Evolutionary conservation across 148 eudicot genomes (phyloP).

Genomic region (Fagopyrum tataricum): DNA sequence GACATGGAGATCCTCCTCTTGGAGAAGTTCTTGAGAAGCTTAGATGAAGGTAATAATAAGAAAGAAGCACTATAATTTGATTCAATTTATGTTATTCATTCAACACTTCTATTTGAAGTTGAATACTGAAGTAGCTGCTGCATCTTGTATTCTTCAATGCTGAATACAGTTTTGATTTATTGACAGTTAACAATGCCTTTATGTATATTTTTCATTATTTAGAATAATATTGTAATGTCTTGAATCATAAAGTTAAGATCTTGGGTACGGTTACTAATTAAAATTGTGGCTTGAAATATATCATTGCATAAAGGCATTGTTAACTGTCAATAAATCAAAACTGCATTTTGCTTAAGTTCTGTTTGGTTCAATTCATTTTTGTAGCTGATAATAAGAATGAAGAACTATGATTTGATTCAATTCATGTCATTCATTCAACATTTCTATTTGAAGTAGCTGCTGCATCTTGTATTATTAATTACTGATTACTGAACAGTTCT

Average conservation of each 20-base stretch:
- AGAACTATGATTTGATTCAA: conserved; percentile 29
- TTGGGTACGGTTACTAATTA: not conserved
- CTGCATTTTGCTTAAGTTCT: too few species aligned
- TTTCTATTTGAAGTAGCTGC: not conserved
- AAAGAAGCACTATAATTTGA: conserved; percentile 39
- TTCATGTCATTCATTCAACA: not conserved
- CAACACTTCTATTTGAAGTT: not conserved
- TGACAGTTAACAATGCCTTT: not conserved
- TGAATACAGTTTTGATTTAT: too few species aligned
- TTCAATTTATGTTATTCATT: not conserved
- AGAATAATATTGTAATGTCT: not conserved
- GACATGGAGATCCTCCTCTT: conserved; percentile 87
- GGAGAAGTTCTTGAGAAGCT: conserved; percentile 61
- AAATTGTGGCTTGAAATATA: too few species aligned
- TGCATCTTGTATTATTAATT: not conserved
- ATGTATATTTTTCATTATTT: not conserved
- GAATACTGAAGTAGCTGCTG: not conserved
- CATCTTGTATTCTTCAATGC: too few species aligned
- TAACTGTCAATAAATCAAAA: not conserved
- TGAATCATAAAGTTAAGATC: not conserved
- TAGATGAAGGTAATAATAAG: conserved; percentile 14
- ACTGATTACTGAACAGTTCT: not conserved
- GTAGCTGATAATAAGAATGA: conserved; percentile 25
- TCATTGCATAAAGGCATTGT: too few species aligned
- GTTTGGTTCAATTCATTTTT: too few species aligned